These are phyloP conservation scores for Mortierella polycephala DNA, from an alignment of 371 early-diverging fungal genomes.

Conservation along the genomic window DNA sequence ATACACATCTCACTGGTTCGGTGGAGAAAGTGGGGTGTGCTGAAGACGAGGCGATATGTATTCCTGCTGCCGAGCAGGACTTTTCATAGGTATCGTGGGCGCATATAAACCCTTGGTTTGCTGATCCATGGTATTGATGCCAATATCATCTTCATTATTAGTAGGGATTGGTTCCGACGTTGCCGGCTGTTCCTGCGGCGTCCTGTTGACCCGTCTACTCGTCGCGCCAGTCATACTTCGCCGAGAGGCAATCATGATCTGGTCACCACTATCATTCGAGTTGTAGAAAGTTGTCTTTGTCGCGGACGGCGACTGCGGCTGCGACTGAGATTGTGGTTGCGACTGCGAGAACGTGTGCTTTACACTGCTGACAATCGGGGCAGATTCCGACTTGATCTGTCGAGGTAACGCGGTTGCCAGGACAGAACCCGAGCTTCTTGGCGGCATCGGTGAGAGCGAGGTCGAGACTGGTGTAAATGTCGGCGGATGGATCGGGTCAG, in stretches of 20 bases:
- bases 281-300: constrained; percentile 1
- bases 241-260: constrained; percentile 29
- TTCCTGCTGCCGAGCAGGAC: constrained; percentile 26
- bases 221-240: constrained; percentile 10
- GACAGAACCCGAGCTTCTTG: not conserved
- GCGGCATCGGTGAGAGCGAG: constrained; percentile 45
- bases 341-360: not conserved
- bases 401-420: constrained; percentile 8
- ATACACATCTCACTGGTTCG: too few species aligned
- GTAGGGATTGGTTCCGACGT: not conserved
- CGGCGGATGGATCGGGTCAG: constrained; percentile 21
- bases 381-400: constrained; percentile 9
- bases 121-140: not conserved
- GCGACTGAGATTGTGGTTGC: not conserved
- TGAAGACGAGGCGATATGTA: constrained; percentile 2
- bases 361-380: constrained; percentile 4
- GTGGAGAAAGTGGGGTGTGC: not conserved
- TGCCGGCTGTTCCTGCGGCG: not conserved
- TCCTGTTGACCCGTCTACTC: constrained; percentile 4
- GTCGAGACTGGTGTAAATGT: constrained; percentile 4
- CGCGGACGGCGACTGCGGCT: not conserved
- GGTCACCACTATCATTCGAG: constrained; percentile 7
- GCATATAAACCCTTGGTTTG: constrained; percentile 11
- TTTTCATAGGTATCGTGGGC: constrained; percentile 37
- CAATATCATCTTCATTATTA: not conserved